Evolutionary conservation across 148 eudicot genomes (phyloP).

Genomic region (Rhododendron henanense): DNA sequence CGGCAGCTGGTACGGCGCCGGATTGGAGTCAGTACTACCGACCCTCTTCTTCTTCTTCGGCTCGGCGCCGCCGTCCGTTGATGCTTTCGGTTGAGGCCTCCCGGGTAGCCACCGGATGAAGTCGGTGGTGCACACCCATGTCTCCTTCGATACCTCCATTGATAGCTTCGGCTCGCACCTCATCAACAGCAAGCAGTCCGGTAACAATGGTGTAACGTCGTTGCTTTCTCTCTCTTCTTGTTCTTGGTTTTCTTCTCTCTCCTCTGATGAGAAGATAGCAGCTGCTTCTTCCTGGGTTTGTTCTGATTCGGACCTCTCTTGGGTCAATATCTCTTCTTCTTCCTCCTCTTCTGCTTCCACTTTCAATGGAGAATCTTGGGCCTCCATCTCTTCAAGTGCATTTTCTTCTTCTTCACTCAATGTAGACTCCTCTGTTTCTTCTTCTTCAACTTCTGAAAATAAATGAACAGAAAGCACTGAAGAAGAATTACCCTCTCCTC

Average conservation of each 20-base stretch:
- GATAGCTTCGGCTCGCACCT: constrained; percentile 90
- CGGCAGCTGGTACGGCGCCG: constrained; percentile 34
- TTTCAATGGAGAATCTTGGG: background rate
- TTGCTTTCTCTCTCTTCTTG: background rate
- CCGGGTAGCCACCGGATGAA: constrained; percentile 63
- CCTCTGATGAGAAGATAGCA: background rate
- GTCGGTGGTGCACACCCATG: constrained; percentile 87
- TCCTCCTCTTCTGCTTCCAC: background rate
- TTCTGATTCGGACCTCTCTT: constrained; percentile 6
- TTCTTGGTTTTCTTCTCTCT: background rate
- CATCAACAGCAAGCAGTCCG: constrained; percentile 92
- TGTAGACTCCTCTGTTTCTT: constrained; percentile 8
- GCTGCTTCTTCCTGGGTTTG: background rate
- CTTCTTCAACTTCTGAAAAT: background rate
- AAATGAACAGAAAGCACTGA: constrained; percentile 6
- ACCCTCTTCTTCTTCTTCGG: constrained; percentile 22
- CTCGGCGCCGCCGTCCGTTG: constrained; percentile 15
- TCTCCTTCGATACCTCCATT: constrained; percentile 94
- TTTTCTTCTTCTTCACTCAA: constrained; percentile 13
- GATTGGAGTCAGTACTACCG: constrained; percentile 14
- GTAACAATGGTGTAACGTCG: constrained; percentile 27
- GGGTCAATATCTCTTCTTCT: constrained; percentile 8
- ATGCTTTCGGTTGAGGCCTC: background rate
- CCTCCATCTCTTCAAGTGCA: constrained; percentile 2
- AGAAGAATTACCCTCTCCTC: background rate